phyloP scores from a whole-genome alignment of 2,329 filamentous ascomycete genomes.

The Pseudophaeomoniella oleicola region DNA sequence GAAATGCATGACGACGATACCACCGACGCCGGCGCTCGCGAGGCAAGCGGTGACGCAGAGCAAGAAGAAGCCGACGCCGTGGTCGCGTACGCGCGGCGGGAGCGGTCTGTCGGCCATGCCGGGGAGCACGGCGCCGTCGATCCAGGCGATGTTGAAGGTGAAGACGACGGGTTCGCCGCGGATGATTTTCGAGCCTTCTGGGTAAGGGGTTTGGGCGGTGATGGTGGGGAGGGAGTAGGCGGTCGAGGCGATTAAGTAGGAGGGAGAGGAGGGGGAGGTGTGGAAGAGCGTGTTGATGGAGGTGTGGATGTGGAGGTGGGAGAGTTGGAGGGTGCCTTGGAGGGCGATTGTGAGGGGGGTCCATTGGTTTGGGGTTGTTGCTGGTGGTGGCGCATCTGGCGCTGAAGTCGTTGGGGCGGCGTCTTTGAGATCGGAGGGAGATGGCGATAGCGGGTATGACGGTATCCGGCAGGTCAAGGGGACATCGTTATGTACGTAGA shows the following conservation, averaged over 20 bases:
- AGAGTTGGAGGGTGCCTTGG: slow-evolving; percentile 74
- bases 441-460: slow-evolving; percentile 47
- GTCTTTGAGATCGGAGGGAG: slow-evolving; percentile 2
- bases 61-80: slow-evolving; percentile 12
- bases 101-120: slow-evolving; percentile 13
- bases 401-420: slow-evolving; percentile 2
- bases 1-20: slow-evolving; percentile 12
- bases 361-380: slow-evolving; percentile 35
- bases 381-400: slow-evolving; percentile 4
- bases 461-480: slow-evolving; percentile 84
- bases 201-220: slow-evolving; percentile 36
- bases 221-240: slow-evolving; percentile 73
- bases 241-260: slow-evolving; percentile 62
- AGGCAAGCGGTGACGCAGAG: slow-evolving; percentile 10
- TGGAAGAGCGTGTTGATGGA: slow-evolving; percentile 83
- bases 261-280: slow-evolving; percentile 14
- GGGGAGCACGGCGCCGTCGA: slow-evolving; percentile 20
- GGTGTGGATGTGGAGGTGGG: slow-evolving; percentile 80
- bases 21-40: slow-evolving; percentile 12
- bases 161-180: slow-evolving; percentile 78
- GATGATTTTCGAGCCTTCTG: slow-evolving; percentile 50
- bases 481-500: slow-evolving; percentile 95
- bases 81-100: slow-evolving; percentile 7
- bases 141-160: slow-evolving; percentile 68
- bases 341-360: slow-evolving; percentile 80